These are phyloP conservation scores for Phoma sp. DNA, from an alignment of 2,329 filamentous ascomycete genomes.

Conservation along the genomic window DNA sequence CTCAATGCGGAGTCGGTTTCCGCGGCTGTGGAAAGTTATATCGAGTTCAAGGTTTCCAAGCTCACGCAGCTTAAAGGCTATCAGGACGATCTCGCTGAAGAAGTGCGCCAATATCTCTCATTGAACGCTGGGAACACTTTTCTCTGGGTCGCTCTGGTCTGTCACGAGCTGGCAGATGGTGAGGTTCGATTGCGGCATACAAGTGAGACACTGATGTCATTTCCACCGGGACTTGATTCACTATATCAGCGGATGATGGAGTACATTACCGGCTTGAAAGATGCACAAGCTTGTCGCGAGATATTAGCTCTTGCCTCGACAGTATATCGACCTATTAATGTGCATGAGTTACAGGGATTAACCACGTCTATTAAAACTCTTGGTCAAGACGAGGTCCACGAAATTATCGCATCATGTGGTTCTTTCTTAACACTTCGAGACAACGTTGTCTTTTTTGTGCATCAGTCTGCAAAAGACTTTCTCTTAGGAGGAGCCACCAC, in stretches of 20 bases:
- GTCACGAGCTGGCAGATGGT: slow-evolving; percentile 36
- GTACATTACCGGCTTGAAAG: slow-evolving; percentile 27
- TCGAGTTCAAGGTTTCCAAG: slow-evolving; percentile 40
- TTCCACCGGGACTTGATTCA: slow-evolving; percentile 46
- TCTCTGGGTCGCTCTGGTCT: slow-evolving; percentile 36
- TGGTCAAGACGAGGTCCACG: not conserved
- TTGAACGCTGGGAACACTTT: slow-evolving; percentile 51
- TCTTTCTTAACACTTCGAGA: not conserved
- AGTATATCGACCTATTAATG: not conserved
- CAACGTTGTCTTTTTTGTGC: not conserved
- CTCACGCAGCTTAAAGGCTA: slow-evolving; percentile 26
- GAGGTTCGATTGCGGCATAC: slow-evolving; percentile 7
- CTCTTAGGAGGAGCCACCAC: not conserved
- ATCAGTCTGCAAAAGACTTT: not conserved
- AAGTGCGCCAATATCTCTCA: not conserved
- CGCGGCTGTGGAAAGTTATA: slow-evolving; percentile 48
- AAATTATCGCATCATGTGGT: not conserved
- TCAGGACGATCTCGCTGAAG: not conserved
- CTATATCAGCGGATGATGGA: slow-evolving; percentile 51
- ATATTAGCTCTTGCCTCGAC: not conserved
- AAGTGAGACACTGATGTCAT: slow-evolving; percentile 22
- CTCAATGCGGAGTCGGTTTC: slow-evolving; percentile 36
- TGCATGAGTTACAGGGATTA: not conserved
- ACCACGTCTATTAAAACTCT: no score
- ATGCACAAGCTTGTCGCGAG: not conserved